These are phyloP conservation scores for Erysimum cheiranthoides DNA, from an alignment of 345 rosid genomes.

Conservation along the genomic window DNA sequence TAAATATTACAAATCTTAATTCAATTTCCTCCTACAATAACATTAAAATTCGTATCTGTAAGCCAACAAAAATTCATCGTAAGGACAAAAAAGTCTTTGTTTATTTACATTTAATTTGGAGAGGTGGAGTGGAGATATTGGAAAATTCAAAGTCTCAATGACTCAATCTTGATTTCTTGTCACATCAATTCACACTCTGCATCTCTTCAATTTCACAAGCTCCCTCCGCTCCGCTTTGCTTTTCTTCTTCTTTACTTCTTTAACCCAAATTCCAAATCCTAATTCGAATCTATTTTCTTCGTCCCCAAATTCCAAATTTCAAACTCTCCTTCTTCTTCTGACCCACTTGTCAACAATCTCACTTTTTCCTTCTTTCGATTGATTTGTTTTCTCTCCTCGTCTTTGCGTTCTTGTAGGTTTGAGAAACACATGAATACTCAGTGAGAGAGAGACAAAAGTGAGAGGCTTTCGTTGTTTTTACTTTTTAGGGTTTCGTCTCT, in stretches of 20 bases:
- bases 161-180: conserved; percentile 15
- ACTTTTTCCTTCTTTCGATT: not conserved
- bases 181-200: conserved; percentile 48
- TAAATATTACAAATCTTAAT: no score
- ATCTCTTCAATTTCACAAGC: conserved; percentile 26
- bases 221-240: conserved; percentile 26
- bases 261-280: conserved; percentile 17
- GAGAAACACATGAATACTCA: conserved; percentile 11
- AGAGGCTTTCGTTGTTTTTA: conserved; percentile 19
- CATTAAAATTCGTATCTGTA: conserved; percentile 1
- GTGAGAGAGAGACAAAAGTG: not conserved
- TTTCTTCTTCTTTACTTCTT: not conserved
- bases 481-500: conserved; percentile 38
- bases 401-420: conserved; percentile 3
- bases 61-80: conserved; percentile 19
- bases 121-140: conserved; percentile 42
- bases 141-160: conserved; percentile 37
- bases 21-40: not conserved
- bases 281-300: not conserved
- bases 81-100: conserved; percentile 11
- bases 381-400: conserved; percentile 16
- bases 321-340: not conserved
- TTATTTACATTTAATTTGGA: conserved; percentile 27
- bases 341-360: conserved; percentile 31
- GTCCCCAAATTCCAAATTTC: not conserved